Evolutionary conservation across 257 asterid genomes (phyloP).

Genomic region (Solanum boliviense): DNA sequence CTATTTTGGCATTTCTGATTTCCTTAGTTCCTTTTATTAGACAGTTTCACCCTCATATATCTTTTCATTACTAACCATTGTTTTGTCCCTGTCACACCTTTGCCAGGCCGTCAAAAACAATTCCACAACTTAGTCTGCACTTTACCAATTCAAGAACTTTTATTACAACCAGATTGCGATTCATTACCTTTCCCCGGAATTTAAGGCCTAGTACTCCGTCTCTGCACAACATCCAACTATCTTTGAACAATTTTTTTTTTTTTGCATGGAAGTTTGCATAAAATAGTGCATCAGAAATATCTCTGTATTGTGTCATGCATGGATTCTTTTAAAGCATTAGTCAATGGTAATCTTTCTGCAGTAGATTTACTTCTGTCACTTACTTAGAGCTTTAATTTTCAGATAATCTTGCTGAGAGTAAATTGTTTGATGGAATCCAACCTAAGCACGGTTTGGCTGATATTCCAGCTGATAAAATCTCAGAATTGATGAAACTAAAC

Average conservation of each 20-base stretch:
- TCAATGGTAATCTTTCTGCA: background rate
- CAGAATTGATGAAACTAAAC: slow-evolving; percentile 66
- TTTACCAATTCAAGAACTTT: background rate
- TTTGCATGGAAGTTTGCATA: background rate
- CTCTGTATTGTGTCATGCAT: background rate
- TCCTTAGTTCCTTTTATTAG: background rate
- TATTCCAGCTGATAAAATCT: slow-evolving; percentile 45
- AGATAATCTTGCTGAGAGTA: slow-evolving; percentile 32
- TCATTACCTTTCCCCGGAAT: background rate
- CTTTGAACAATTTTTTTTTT: background rate
- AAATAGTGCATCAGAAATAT: background rate
- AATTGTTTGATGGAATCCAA: slow-evolving; percentile 27
- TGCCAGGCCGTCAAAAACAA: background rate
- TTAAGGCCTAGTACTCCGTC: background rate
- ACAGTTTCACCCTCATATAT: background rate
- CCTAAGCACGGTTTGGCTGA: slow-evolving; percentile 42
- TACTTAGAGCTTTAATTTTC: slow-evolving; percentile 8
- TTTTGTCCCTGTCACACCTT: background rate
- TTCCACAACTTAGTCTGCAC: background rate
- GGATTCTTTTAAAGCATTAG: background rate
- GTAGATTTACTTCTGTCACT: background rate
- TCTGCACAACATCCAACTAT: background rate
- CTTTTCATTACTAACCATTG: background rate
- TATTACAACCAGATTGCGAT: background rate
- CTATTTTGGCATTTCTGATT: background rate